Percentiles rank a stretch among this genome's conserved stretches.
phyloP scores from a whole-genome alignment of 1,284 basidiomycete genomes.

The Blastosporella zonata region DNA sequence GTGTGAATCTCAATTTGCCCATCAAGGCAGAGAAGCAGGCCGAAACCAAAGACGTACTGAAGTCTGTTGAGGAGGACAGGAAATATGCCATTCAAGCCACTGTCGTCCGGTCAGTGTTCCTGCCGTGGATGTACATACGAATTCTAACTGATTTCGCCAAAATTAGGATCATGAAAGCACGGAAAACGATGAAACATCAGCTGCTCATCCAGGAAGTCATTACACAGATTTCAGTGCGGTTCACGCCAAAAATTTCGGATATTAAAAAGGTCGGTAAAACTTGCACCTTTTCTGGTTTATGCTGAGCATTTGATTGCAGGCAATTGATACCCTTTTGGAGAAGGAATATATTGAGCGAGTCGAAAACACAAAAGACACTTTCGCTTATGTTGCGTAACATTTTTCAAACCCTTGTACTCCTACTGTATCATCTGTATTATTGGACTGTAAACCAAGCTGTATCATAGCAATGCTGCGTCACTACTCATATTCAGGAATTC shows the following conservation, averaged over 20 bases:
- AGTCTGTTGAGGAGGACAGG: constrained; percentile 97
- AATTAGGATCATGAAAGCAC: constrained; percentile 94
- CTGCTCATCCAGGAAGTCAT: constrained; percentile 88
- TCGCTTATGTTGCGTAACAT: constrained; percentile 50
- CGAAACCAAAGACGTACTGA: constrained; percentile 87
- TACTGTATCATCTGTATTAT: constrained; percentile 9
- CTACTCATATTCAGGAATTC: background rate
- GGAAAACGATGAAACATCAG: constrained; percentile 94
- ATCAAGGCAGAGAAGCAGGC: constrained; percentile 94
- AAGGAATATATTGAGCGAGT: constrained; percentile 93
- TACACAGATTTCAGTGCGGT: constrained; percentile 77
- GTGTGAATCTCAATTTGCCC: constrained; percentile 90
- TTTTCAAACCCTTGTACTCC: background rate
- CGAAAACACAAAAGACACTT: constrained; percentile 68
- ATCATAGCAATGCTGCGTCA: constrained; percentile 10
- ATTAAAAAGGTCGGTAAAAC: constrained; percentile 72
- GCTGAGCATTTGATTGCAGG: constrained; percentile 39
- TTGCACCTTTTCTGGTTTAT: background rate
- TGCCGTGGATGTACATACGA: background rate
- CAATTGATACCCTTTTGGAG: constrained; percentile 88
- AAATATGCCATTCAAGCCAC: constrained; percentile 97
- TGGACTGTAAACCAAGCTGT: constrained; percentile 9
- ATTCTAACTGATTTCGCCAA: constrained; percentile 5
- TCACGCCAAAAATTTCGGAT: constrained; percentile 80
- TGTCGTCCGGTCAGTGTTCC: constrained; percentile 76